A percentile compares a stretch with the other conserved stretches of the same genome.
These are phyloP conservation scores for Epicoccum nigrum DNA, from an alignment of 2,329 filamentous ascomycete genomes.

Conservation along the genomic window DNA sequence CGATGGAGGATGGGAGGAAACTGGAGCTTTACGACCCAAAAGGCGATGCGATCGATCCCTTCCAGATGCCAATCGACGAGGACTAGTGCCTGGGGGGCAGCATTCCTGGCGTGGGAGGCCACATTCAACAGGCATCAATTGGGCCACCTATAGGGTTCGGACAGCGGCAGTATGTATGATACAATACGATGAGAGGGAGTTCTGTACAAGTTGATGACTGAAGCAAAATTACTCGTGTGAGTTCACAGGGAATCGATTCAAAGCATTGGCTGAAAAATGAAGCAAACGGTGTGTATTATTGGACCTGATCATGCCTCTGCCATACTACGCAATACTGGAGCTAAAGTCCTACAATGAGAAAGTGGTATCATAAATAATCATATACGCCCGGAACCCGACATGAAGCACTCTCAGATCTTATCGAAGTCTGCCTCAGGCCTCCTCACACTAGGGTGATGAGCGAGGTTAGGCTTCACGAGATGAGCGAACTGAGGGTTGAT, in stretches of 20 bases:
- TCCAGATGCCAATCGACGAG: conserved; percentile 51
- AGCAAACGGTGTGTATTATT: conserved; percentile 16
- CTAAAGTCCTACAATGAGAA: conserved; percentile 20
- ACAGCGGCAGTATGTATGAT: conserved; percentile 19
- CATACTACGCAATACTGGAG: conserved; percentile 1
- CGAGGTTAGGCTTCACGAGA: conserved; percentile 61
- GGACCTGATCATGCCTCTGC: neutral
- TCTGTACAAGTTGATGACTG: neutral
- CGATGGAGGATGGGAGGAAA: conserved; percentile 67
- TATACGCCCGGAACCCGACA: conserved; percentile 2
- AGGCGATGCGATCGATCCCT: conserved; percentile 64
- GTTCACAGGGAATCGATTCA: no score
- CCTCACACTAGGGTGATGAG: conserved; percentile 58
- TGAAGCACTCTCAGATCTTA: conserved; percentile 28
- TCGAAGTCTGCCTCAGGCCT: conserved; percentile 38
- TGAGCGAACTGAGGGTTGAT: conserved; percentile 60
- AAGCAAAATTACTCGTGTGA: no score
- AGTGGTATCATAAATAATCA: conserved; percentile 43
- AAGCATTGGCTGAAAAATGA: neutral
- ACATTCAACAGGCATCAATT: neutral
- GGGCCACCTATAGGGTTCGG: conserved; percentile 14
- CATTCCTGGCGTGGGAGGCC: neutral
- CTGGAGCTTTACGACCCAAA: conserved; percentile 77
- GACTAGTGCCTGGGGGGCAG: neutral
- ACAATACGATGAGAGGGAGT: neutral